These are phyloP conservation scores for Calophaca sinica DNA, from an alignment of 306 rosid species.

Conservation along the genomic window DNA sequence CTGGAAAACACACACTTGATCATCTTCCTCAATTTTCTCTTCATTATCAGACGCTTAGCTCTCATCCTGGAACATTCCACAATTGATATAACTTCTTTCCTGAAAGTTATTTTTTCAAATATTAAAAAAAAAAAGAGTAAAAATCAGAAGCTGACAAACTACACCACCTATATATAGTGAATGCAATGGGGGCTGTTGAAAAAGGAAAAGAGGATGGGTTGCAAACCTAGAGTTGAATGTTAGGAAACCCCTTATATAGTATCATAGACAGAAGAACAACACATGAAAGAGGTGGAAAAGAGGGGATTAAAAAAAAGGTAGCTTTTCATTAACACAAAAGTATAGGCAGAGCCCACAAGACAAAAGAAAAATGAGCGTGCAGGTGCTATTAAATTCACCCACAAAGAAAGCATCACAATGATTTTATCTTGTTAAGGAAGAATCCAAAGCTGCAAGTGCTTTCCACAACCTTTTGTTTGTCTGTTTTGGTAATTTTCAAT, in stretches of 20 bases:
- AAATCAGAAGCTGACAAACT: conserved; percentile 34
- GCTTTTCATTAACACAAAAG: conserved; percentile 61
- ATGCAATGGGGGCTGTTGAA: conserved; percentile 40
- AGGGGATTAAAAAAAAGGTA: conserved; percentile 39
- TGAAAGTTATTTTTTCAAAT: background rate
- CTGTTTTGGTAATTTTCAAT: conserved; percentile 45
- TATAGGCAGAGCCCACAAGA: conserved; percentile 77
- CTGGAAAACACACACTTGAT: conserved; percentile 80
- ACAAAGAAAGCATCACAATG: conserved; percentile 40
- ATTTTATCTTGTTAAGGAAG: conserved; percentile 65
- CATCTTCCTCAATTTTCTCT: conserved; percentile 63
- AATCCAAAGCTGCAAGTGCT: conserved; percentile 70
- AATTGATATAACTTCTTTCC: conserved; percentile 48
- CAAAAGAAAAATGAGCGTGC: conserved; percentile 59
- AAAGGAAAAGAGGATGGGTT: conserved; percentile 49
- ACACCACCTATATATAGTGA: conserved; percentile 52
- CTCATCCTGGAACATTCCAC: conserved; percentile 68
- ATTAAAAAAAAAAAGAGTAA: background rate
- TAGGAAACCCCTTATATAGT: conserved; percentile 51
- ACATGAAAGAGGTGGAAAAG: background rate
- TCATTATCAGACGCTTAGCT: conserved; percentile 59
- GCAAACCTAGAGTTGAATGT: conserved; percentile 53
- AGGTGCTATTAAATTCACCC: conserved; percentile 56
- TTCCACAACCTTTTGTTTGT: conserved; percentile 36
- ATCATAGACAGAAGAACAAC: conserved; percentile 35